Evolutionary conservation across 2,329 filamentous ascomycete species (phyloP), one percentile per base, ranked within the genome.

Genomic region (Albophoma yamanashiensis): DNA sequence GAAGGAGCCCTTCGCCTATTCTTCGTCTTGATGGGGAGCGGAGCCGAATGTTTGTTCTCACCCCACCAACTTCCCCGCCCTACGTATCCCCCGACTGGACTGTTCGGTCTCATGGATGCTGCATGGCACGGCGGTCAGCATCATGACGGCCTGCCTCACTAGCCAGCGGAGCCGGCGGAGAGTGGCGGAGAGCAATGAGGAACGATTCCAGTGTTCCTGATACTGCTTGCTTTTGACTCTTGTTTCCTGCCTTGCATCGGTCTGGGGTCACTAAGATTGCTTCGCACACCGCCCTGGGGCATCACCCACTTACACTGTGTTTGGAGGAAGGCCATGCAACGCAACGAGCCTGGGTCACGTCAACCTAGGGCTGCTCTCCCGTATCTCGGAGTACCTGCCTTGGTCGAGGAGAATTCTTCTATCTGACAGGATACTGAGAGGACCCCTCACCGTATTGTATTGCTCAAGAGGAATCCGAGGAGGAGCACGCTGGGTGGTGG

Each of bases 61-160:
- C 50, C 50, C 50, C 31, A 55, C 50, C 31, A 55, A 55, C 31
- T 55, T 34, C 31, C 25, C 50, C 50, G 50, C 31, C 50, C 31
- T 22, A 27, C 31, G 31, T 11, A 38, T 15, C 31, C 31, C 31
- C 50, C 50, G 50, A 38, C 50, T 56, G 42, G 20, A 52, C 34
- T 38, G n/a, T 40, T 40, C 14, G 22, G 43, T 34, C 34, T 17
- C 55, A 42, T 43, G 55, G 27, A 43, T 56, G 53, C 20, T 45
- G 58, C 38, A 43, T 25, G 58, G 27, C 50, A 45, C 20, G 55
- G 58, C 58, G 58, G 58, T 59, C 58, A 59, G 27, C 58, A 45
- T 34, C 7, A 55, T 38, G 25, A 42, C 39, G 7, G 14, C 39
- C 27, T 55, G 25, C 39, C 22, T 42, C 36, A 38, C 20, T 12